phyloP scores from a whole-genome alignment of 2,329 filamentous ascomycete genomes.

The Amauroascus verrucosus region DNA sequence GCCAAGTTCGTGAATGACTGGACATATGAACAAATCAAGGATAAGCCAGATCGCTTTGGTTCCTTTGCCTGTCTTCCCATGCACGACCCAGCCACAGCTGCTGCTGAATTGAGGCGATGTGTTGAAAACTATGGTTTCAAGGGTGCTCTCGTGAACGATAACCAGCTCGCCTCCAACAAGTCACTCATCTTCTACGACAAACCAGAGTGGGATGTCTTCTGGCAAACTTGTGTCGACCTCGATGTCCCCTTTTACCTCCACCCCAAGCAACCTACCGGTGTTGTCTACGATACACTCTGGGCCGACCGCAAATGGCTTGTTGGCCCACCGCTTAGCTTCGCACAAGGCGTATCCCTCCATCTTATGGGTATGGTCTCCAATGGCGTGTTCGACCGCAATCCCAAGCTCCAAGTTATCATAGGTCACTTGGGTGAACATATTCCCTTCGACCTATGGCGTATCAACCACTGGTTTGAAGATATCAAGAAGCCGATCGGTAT shows the following conservation, averaged over 20 bases:
- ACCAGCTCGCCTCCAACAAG: slow-evolving; percentile 48
- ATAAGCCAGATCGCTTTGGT: slow-evolving; percentile 35
- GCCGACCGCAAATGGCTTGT: slow-evolving; percentile 50
- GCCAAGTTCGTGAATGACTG: slow-evolving; percentile 42
- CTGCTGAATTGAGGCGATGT: slow-evolving; percentile 35
- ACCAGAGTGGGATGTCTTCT: slow-evolving; percentile 50
- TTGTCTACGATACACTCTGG: slow-evolving; percentile 49
- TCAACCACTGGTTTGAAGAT: slow-evolving; percentile 36
- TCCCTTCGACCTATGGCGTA: slow-evolving; percentile 43
- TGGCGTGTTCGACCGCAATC: slow-evolving; percentile 42
- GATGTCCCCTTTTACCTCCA: slow-evolving; percentile 57
- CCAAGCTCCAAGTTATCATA: slow-evolving; percentile 39
- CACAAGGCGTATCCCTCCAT: slow-evolving; percentile 50
- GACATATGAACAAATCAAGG: slow-evolving; percentile 36
- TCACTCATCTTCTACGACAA: slow-evolving; percentile 56
- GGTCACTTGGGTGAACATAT: slow-evolving; percentile 42
- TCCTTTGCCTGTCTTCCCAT: slow-evolving; percentile 37
- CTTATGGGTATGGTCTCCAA: slow-evolving; percentile 44
- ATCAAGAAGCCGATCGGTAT: slow-evolving; percentile 30
- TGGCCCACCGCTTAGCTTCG: slow-evolving; percentile 50
- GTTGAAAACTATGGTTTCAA: slow-evolving; percentile 52
- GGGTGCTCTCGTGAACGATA: slow-evolving; percentile 53
- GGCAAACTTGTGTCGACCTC: slow-evolving; percentile 47
- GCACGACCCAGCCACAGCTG: slow-evolving; percentile 34
- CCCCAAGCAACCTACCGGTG: slow-evolving; percentile 48